Evolutionary conservation across 805 yeast species (phyloP), one percentile per base, ranked within the genome.

Genomic region (Yarrowia keelungensis): DNA sequence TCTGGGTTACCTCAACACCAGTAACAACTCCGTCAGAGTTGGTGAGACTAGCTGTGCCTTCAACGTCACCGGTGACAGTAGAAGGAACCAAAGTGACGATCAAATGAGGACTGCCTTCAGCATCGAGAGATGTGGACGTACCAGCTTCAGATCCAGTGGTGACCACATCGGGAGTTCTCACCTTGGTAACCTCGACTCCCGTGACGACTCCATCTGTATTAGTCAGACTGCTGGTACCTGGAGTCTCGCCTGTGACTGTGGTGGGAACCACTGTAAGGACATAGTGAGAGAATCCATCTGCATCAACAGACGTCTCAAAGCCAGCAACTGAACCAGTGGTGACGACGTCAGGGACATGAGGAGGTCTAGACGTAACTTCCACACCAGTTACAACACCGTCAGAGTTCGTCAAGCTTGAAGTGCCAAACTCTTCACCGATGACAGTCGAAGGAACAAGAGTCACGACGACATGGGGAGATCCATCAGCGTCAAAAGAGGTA

Each of bases 91-190:
- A 15, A 5, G 51, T 47, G 7, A 26, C 51, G 5, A 26, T 26
- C 9, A 26, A 5, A 9, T 26, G 36, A 5, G 39, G 5, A 9
- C 9, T 14, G n/a, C 51, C 19, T 1, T 26, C 51, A 12, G n/a
- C 51, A 22, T 11, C 51, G 2, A 22, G 16, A 7, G 16, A 5
- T 12, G 51, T 47, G 11, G 10, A 1, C 2, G 36, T 47, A 3
- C 51, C 51, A 14, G 51, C n/a, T 12, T 12, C 51, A 26, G 51
- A n/a, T 11, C 51, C 51, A 32, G 54, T 50, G 10, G 38, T 32
- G 9, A 49, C 53, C 26, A n/a, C 1, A 15, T 35, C 54, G 9
- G 54, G 41, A 4, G 11, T 15, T 8, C 15, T 38, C 5, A 26
- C 1, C 1, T 5, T 11, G 8, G 53, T 49, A 0, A 49, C 53